Evolutionary conservation across 306 rosid species (phyloP), one percentile per base, ranked within the genome.

Genomic region (Vigna trinervia): DNA sequence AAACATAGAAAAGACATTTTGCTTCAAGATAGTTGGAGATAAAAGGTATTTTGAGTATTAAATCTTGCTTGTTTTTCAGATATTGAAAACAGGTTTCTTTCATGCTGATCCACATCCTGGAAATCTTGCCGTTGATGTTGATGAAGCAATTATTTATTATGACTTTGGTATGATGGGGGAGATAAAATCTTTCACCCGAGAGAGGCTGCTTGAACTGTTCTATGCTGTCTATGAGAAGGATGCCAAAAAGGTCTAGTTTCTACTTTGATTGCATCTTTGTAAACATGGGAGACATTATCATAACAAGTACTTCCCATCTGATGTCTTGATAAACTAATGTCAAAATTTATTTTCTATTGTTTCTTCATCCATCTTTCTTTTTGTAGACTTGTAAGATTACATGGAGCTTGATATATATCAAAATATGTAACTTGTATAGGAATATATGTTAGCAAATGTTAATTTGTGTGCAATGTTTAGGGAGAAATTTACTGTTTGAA

Each of bases 111-210:
- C 98, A 71, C 97, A 92, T 86, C 98, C 97, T 57, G 97, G 97
- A 87, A 94, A 94, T 83, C 96, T 90, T 45, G 97, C 97, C 19
- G 73, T 94, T 6, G 98, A 94, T 72, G 84, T 83, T 67, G 96
- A 94, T 66, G 93, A 92, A 86, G 70, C 94, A 41, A 78, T 94
- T 61, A 94, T 94, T 78, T 92, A 92, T 78, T 94, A 94, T 78
- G 98, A 94, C 86, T 94, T 94, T 82, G 98, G 98, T 74, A 94
- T 92, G 98, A 92, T 92, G 98, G 98, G 98, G 52, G 96, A 90
- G 70, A 94, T 94, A 77, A 92, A 94, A 75, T 74, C 96, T 39
- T 94, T 94, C 85, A 94, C 98, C 57, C 81, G 94, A 28, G 94
- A 89, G 90, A 87, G 96, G 79, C 78, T 94, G 83, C 94, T 94